Evolutionary conservation across 805 yeast species (phyloP), one percentile per base, ranked within the genome.

Genomic region (Starmera dryadoides): DNA sequence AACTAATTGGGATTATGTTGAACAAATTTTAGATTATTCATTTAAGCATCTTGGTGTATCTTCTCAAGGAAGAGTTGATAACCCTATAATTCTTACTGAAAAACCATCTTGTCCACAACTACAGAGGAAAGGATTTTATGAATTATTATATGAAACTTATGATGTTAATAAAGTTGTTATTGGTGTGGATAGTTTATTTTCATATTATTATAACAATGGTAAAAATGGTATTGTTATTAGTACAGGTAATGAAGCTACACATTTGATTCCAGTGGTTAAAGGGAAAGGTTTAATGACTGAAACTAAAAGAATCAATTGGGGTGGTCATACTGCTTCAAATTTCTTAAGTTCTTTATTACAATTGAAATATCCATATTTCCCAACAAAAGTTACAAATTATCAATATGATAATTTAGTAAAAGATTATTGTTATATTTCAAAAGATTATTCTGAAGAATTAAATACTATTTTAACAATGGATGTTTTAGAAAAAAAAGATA

Each of bases 1-100:
- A 28, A 81, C 94, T 20, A 94, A 89, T 58, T 94, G 98, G 98
- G 98, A 93, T 41, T 75, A 81, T 42, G 73, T 82, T 2, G 98
- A 93, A 56, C 74, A 71, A 42, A 74, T 91, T 38, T 56, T 93
- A 36, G 98, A 91, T 59, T 93, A 88, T 55, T 68, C 88, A 0
- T 82, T 93, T 55, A 73, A 77, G 43, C 94, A 86, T 57, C 53
- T 91, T 35, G 83, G 91, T 4, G 93, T 87, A 3, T 52, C 51
- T 7, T 63, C 77, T 0, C 42, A 60, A 2, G 47, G 60, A 3
- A 75, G 76, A 2, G 77, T 89, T 4, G 75, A 81, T 34, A 87
- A 85, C 49, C 98, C 98, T 1, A 56, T 93, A 0, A 71, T 89
- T 12, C 62, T 94, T 66, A 80, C 82, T 16, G 98, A 93, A 59